Base-by-base conservation (phyloP, 768 basidiomycete genomes). In the Boletus reticuloceps region DNA sequence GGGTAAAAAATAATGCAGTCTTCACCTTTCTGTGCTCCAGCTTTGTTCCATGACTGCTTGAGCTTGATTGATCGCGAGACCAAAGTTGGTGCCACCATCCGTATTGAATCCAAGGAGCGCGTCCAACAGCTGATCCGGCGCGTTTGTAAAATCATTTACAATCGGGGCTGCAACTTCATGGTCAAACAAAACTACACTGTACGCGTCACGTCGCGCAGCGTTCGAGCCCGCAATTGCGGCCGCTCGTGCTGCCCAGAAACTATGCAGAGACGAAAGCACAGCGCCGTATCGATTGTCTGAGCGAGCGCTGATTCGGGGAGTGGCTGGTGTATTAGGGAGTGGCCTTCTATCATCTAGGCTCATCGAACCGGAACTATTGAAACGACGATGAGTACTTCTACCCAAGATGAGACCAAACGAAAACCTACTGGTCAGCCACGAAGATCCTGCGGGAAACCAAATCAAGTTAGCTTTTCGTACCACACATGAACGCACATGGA, bases 181-280 rank as follows among this genome's bases (percentile, higher is more conserved):
- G 41, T 78, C 58, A 56, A 85, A 85, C 17, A 82, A 57, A 20
- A 84, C 51, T 47, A 86, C 72, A 8, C 79, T 83, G 56, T 86
- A 86, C 2, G 84, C 73, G 55, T 85, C 84, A 32, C 75, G 68
- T 29, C 81, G 75, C 1, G 60, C 64, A 14, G 63, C 64, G 44
- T 69, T 67, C 7, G 63, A 51, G 29, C 43, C 54, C 2, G 59
- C 32, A 55, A 75, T 47, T 3, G 77, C 76, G 14, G 74, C 67
- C 12, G 75, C 72, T 4, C 84, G 76, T 0, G 85, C 77, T 14
- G 68, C 56, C 84, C 84, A 86, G 63, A 86, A 86, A 16, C 72
- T 70, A 50, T 82, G 64, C 10, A 85, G 59, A 0, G 84, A 78
- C 0, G 82, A 80, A 39, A 79, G 80, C 1, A 84, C 85, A 1